Percentiles rank a stretch among this genome's conserved stretches.
phyloP scores from a whole-genome alignment of 1,139 yeast species.

The Lipomyces yarrowii region DNA sequence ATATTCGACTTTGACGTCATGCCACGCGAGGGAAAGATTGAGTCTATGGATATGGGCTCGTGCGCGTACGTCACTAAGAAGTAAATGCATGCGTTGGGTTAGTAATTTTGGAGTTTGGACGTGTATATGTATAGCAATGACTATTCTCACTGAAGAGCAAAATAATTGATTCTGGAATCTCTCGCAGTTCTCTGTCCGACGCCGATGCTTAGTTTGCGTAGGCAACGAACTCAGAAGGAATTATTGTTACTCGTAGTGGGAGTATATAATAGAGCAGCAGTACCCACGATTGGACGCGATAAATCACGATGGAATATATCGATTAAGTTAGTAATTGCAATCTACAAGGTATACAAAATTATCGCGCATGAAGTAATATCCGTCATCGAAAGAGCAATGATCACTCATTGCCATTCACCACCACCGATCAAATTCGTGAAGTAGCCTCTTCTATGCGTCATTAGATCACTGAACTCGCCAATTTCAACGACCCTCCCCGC shows the following conservation, averaged over 20 bases:
- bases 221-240: no score
- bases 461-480: slow-evolving; percentile 33
- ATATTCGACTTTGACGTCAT: slow-evolving; percentile 54
- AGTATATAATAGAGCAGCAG: not conserved
- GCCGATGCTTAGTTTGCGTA: not conserved
- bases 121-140: not conserved
- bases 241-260: not conserved
- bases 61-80: slow-evolving; percentile 1
- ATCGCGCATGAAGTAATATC: not conserved
- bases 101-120: not conserved
- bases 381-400: not conserved
- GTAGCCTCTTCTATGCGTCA: slow-evolving; percentile 7
- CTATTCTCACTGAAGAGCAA: not conserved
- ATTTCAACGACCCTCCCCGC: slow-evolving; percentile 34
- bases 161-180: not conserved
- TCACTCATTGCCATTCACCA: slow-evolving; percentile 7
- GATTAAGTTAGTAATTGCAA: not conserved
- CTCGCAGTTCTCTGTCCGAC: not conserved
- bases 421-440: slow-evolving; percentile 11
- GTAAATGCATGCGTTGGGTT: not conserved
- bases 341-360: not conserved
- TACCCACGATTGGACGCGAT: not conserved
- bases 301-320: not conserved
- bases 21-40: slow-evolving; percentile 38
- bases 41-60: slow-evolving; percentile 8